These are phyloP conservation scores for Phytophthora uliginosa DNA, from an alignment of 352 stramenopile genomes.

Conservation along the genomic window DNA sequence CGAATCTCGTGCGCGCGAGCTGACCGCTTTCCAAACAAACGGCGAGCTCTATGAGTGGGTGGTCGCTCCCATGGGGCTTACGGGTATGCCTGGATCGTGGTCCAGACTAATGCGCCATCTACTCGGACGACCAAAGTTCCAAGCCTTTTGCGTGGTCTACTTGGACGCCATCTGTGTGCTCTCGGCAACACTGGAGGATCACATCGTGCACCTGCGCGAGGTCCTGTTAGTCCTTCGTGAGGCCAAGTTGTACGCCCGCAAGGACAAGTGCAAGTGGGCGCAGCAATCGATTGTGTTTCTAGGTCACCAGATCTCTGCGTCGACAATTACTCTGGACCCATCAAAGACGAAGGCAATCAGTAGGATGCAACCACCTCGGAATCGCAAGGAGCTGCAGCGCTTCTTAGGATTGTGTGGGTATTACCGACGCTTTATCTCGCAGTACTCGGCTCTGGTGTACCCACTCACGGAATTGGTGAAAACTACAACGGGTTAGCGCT, in stretches of 20 bases:
- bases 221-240: not conserved
- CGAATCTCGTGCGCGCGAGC: conserved; percentile 8
- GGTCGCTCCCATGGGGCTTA: conserved; percentile 33
- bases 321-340: not conserved
- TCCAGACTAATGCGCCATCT: not conserved
- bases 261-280: not conserved
- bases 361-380: not conserved
- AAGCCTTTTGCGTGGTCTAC: not conserved
- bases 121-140: not conserved
- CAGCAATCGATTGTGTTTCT: not conserved
- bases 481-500: not conserved
- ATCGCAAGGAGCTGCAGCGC: not conserved
- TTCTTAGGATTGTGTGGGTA: not conserved
- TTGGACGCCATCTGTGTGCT: not conserved
- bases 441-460: not conserved
- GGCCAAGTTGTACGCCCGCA: not conserved
- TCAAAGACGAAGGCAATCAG: not conserved
- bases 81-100: not conserved
- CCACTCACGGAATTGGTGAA: not conserved
- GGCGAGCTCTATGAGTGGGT: conserved; percentile 47
- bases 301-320: too few species aligned
- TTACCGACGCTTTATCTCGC: not conserved
- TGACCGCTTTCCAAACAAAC: conserved; percentile 39
- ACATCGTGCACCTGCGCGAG: not conserved
- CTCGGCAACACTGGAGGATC: not conserved